Evolutionary conservation across 202 grass and related monocot species (phyloP).

Genomic region (Elaeis oleifera): DNA sequence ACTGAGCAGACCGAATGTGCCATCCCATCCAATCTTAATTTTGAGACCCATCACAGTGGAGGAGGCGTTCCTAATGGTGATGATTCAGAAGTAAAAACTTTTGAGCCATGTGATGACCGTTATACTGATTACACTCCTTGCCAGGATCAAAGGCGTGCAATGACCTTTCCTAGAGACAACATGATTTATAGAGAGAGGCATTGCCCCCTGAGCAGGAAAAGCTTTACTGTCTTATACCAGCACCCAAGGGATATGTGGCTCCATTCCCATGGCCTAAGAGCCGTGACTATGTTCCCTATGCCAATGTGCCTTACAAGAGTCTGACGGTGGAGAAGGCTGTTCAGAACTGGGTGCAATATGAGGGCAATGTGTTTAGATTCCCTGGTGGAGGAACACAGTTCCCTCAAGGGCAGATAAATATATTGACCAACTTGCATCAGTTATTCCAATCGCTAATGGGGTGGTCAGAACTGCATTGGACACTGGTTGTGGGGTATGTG

Average conservation of each 20-base stretch:
- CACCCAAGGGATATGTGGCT: conserved; percentile 63
- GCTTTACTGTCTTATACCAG: conserved; percentile 66
- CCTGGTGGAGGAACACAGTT: conserved; percentile 86
- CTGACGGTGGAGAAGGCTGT: conserved; percentile 79
- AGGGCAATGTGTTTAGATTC: conserved; percentile 82
- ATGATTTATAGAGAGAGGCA: conserved; percentile 85
- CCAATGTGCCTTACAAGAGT: conserved; percentile 75
- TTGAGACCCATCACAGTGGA: conserved; percentile 19
- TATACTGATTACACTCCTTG: conserved; percentile 84
- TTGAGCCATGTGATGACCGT: conserved; percentile 9
- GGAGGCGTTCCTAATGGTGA: not conserved
- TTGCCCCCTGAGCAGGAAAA: conserved; percentile 65
- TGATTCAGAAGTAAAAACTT: conserved; percentile 1
- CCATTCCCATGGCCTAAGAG: conserved; percentile 86
- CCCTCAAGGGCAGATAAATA: conserved; percentile 66
- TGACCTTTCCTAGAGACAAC: conserved; percentile 64
- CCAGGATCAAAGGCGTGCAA: conserved; percentile 66
- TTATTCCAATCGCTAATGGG: conserved; percentile 60
- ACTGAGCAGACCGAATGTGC: conserved; percentile 10
- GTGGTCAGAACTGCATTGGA: conserved; percentile 79
- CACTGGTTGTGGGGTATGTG: conserved; percentile 83
- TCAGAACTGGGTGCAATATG: conserved; percentile 89
- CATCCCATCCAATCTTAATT: conserved; percentile 5
- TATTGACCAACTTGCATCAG: conserved; percentile 68
- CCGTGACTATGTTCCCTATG: conserved; percentile 69